A percentile compares a stretch with the other conserved stretches of the same genome.
These are phyloP conservation scores for Sugiyamaella castrensis DNA, from an alignment of 1,139 yeast species.

Conservation along the genomic window DNA sequence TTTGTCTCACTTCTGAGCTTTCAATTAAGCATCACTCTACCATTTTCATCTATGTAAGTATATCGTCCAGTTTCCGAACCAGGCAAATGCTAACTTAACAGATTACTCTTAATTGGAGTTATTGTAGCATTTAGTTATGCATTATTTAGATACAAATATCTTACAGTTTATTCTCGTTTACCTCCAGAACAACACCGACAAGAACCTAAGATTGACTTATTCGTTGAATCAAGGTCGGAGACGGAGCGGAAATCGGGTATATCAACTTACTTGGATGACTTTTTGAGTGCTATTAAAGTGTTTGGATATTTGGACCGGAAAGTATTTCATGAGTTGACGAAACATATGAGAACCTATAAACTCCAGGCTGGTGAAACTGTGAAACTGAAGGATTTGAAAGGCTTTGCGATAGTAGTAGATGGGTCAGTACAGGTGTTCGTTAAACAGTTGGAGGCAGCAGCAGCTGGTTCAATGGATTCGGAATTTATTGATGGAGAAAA, in stretches of 20 bases:
- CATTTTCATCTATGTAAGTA: conserved; percentile 31
- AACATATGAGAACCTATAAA: conserved; percentile 87
- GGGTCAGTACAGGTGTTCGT: conserved; percentile 83
- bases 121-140: conserved; percentile 35
- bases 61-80: background rate
- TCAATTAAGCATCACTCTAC: conserved; percentile 30
- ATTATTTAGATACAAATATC: conserved; percentile 48
- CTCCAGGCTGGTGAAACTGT: conserved; percentile 73
- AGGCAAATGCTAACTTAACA: conserved; percentile 7
- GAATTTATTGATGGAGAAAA: conserved; percentile 49
- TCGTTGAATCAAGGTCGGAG: conserved; percentile 37
- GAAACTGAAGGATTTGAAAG: conserved; percentile 67
- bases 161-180: conserved; percentile 51
- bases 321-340: conserved; percentile 89
- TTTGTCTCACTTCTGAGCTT: conserved; percentile 23
- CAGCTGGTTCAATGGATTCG: conserved; percentile 36
- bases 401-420: conserved; percentile 92
- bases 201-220: conserved; percentile 45
- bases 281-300: conserved; percentile 83
- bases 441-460: conserved; percentile 38
- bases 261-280: conserved; percentile 75
- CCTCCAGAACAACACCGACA: conserved; percentile 48
- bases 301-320: conserved; percentile 90
- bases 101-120: conserved; percentile 24
- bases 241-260: conserved; percentile 43